A percentile compares a stretch with the other conserved stretches of the same genome.
phyloP scores from a whole-genome alignment of 352 stramenopile genomes.

The Globisporangium nagaii region DNA sequence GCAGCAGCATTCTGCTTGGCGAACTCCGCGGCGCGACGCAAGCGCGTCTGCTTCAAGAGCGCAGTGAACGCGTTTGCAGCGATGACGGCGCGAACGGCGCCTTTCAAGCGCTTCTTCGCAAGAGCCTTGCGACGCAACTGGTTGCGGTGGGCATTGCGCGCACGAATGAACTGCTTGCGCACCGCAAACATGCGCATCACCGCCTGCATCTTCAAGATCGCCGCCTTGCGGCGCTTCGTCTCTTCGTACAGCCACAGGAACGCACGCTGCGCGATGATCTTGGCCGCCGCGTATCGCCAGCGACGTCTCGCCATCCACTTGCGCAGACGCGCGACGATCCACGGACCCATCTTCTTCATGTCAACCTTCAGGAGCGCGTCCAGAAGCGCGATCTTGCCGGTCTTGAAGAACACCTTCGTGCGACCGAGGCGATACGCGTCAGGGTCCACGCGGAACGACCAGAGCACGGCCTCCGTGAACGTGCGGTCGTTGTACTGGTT shows the following conservation, averaged over 20 bases:
- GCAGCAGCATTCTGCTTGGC: conserved; percentile 46
- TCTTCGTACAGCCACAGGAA: conserved; percentile 82
- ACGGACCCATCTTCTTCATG: conserved; percentile 88
- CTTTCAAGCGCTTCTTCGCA: conserved; percentile 68
- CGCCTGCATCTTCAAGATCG: conserved; percentile 78
- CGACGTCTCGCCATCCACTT: conserved; percentile 83
- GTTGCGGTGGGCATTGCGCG: conserved; percentile 64
- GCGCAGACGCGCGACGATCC: conserved; percentile 75
- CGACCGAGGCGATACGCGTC: conserved; percentile 85
- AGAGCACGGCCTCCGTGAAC: conserved; percentile 86
- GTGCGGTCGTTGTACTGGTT: conserved; percentile 76
- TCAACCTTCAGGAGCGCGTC: conserved; percentile 85
- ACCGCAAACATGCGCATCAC: conserved; percentile 84
- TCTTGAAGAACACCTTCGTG: conserved; percentile 92
- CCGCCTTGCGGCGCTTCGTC: conserved; percentile 63
- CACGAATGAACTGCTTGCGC: conserved; percentile 75
- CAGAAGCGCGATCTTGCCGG: conserved; percentile 85
- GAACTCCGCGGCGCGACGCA: conserved; percentile 36
- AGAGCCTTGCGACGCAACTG: conserved; percentile 55
- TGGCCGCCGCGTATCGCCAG: conserved; percentile 81
- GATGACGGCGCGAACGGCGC: conserved; percentile 55
- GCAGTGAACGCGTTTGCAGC: conserved; percentile 68
- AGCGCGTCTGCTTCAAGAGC: conserved; percentile 42
- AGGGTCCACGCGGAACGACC: conserved; percentile 85
- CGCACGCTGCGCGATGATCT: conserved; percentile 76